Evolutionary conservation across 768 basidiomycete genomes (phyloP), one percentile per base, ranked within the genome.

Genomic region (Piloderma croceum): DNA sequence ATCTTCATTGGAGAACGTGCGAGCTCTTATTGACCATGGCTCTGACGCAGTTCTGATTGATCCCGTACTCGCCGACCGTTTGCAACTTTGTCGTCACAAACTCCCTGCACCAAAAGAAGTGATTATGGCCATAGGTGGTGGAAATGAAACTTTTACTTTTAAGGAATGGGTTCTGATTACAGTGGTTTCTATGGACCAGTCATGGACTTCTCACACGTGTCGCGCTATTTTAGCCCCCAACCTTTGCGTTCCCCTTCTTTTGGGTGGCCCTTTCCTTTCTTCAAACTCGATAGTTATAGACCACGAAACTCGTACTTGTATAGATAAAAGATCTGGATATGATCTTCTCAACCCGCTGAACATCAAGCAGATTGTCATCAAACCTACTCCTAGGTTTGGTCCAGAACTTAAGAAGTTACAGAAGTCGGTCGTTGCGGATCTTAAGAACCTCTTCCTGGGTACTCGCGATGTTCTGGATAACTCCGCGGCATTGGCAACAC

Each of bases 1-100:
- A 13, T n/a, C n/a, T n/a, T n/a, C n/a, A n/a, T n/a, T n/a, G n/a
- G n/a, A n/a, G n/a, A n/a, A n/a, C n/a, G n/a, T 5, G 21, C 2
- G 12, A 37, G 57, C 2, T 56, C 54, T 1, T 41, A 45, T 22
- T 3, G 52, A n/a, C n/a, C n/a, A n/a, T n/a, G n/a, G n/a, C n/a
- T n/a, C n/a, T n/a, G n/a, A n/a, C n/a, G n/a, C n/a, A 48, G 59
- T 50, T 46, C 42, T 60, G 42, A 57, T 59, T 43, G 47, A 49
- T 18, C 19, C 27, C 0, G 4, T 21, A 0, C 43, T 56, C 0
- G 46, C 39, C 3, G 22, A 17, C 0, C n/a, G 29, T 10, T 38
- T 58, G 0, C 35, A 42, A 3, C 39, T 54, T 3, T 18, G 21
- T 4, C 23, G 42, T 6, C 27, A 13, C 3, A 13, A 11, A n/a